Evolutionary conservation across 192 early-diverging fungal species (phyloP), one percentile per base, ranked within the genome.

Genomic region (Entomortierella parvispora): DNA sequence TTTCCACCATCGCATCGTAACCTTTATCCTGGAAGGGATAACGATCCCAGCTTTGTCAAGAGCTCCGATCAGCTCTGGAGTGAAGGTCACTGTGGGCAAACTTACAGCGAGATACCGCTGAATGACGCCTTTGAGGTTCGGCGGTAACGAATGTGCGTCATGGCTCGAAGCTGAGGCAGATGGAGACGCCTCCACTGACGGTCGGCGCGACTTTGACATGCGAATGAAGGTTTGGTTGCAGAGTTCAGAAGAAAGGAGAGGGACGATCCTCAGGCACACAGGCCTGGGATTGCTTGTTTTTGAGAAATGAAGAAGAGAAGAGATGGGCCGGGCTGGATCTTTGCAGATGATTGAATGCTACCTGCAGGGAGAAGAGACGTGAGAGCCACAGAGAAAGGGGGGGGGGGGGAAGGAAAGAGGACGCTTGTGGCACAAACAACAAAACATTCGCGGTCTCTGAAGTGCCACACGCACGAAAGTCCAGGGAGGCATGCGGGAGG

Each of bases 1-100:
- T 26, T 68, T 77, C 74, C 74, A 77, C 74, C 74, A 77, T 18
- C 74, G 74, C 60, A 77, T 77, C n/a, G 74, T 77, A 17, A 77
- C 74, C 33, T 77, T 56, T 14, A 77, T 50, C 37, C 55, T 54
- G 5, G 63, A 45, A n/a, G 74, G 74, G 37, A 77, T 77, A 23
- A 77, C 22, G 47, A 59, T 37, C n/a, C 58, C 60, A 4, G 66
- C 60, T 31, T 31, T 58, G 26, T 77, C 74, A 47, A 77, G 66
- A 3, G 58, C 48, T 52, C 51, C 61, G 37, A 77, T 68, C n/a
- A 77, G 32, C 26, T 77, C 74, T 10, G 74, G 74, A 34, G 65
- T 64, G n/a, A 77, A 59, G 29, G 65, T 68, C 51, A 77, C 56
- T 20, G 74, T 77, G 9, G 74, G 74, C 31, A 77, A 28, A 33